Conservation (phyloP, 169 alveolate species). For the Babesia bovis region DNA sequence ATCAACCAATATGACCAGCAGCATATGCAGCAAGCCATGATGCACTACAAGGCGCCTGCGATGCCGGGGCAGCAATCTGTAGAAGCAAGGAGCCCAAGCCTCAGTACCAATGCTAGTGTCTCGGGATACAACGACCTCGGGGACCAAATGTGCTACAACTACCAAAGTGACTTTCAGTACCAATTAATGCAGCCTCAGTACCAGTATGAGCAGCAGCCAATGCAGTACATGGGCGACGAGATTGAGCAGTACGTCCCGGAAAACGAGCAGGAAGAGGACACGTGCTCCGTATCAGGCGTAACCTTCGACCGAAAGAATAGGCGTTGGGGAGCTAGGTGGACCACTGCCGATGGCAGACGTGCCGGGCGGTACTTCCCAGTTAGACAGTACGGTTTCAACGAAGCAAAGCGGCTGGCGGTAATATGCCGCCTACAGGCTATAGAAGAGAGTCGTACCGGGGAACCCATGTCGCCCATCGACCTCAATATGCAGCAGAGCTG, state of each 20-base stretch:
- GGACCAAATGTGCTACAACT: slow-evolving; percentile 37
- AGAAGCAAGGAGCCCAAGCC: slow-evolving; percentile 44
- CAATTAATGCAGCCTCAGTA: slow-evolving; percentile 8
- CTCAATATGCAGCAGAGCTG: slow-evolving; percentile 51
- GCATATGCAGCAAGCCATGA: slow-evolving; percentile 17
- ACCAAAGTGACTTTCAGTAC: slow-evolving; percentile 28
- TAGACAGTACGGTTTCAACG: slow-evolving; percentile 69
- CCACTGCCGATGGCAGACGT: slow-evolving; percentile 71
- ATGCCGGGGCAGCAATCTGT: slow-evolving; percentile 2
- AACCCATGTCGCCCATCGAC: slow-evolving; percentile 17
- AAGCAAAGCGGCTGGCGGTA: slow-evolving; percentile 77
- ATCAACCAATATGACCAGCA: slow-evolving; percentile 13
- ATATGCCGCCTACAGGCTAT: slow-evolving; percentile 50
- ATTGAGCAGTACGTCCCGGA: slow-evolving; percentile 33
- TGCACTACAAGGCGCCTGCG: background rate
- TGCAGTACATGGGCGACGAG: slow-evolving; percentile 29
- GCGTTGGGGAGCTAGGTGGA: slow-evolving; percentile 80
- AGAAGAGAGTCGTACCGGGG: slow-evolving; percentile 29
- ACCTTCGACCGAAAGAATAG: slow-evolving; percentile 74
- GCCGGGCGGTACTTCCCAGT: slow-evolving; percentile 75
- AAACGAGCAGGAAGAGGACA: slow-evolving; percentile 56
- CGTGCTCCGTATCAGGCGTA: slow-evolving; percentile 68
- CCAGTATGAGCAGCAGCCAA: slow-evolving; percentile 19
- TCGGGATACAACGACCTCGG: slow-evolving; percentile 22
- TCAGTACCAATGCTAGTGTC: slow-evolving; percentile 33